Percentiles rank a stretch among this genome's conserved stretches.
These are phyloP conservation scores for Arthroderma uncinatum DNA, from an alignment of 2,329 filamentous ascomycete species.

Conservation along the genomic window DNA sequence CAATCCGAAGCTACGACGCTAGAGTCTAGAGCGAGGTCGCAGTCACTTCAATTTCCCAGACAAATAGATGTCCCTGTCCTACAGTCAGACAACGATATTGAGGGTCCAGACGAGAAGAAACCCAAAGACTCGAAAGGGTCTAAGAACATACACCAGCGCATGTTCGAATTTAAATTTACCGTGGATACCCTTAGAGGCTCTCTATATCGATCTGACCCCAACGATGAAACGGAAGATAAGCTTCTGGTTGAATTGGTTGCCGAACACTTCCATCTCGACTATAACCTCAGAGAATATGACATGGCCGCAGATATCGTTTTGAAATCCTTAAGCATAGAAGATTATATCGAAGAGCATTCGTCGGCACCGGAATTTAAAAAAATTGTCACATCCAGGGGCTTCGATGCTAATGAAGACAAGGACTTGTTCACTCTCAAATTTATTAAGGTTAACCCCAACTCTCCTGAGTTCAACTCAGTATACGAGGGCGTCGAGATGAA, in stretches of 20 bases:
- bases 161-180: constrained; percentile 93
- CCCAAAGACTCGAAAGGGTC: constrained; percentile 37
- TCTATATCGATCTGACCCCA: constrained; percentile 73
- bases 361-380: constrained; percentile 79
- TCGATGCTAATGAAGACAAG: constrained; percentile 56
- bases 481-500: constrained; percentile 94
- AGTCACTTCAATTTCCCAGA: constrained; percentile 62
- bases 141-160: constrained; percentile 70
- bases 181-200: constrained; percentile 92
- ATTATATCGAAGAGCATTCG: constrained; percentile 81
- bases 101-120: constrained; percentile 28
- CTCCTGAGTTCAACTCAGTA: constrained; percentile 81
- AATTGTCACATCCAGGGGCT: constrained; percentile 84
- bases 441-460: constrained; percentile 75
- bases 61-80: constrained; percentile 67
- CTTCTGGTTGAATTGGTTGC: constrained; percentile 85
- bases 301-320: constrained; percentile 88
- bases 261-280: constrained; percentile 75
- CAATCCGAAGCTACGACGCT: constrained; percentile 25
- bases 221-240: constrained; percentile 62
- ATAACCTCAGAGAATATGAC: constrained; percentile 79
- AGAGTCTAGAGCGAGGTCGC: constrained; percentile 42
- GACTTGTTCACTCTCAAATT: constrained; percentile 84
- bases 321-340: constrained; percentile 76
- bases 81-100: constrained; percentile 51